A percentile compares a stretch with the other conserved stretches of the same genome.
Evolutionary conservation across 139 green algal species (phyloP).

Genomic region (Micractinium conductrix): DNA sequence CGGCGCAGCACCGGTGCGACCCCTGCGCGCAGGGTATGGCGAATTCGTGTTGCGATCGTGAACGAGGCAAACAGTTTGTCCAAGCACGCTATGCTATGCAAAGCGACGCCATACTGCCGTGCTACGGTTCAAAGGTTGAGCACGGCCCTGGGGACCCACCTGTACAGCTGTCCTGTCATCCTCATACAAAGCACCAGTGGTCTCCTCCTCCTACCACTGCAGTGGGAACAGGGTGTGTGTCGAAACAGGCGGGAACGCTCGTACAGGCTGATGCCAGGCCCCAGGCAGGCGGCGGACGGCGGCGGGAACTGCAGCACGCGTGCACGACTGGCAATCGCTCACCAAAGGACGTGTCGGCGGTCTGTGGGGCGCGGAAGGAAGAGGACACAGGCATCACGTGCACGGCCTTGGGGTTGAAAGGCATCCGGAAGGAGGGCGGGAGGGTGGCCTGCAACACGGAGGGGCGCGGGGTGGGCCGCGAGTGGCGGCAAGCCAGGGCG

Average conservation of each 20-base stretch:
- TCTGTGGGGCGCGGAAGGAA: neutral
- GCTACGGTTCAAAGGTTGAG: too few relatives aligned
- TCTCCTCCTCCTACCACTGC: slow-evolving; percentile 24
- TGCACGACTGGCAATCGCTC: neutral
- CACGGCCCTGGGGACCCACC: too few relatives aligned
- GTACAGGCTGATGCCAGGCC: neutral
- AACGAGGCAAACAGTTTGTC: too few relatives aligned
- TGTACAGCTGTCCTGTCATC: neutral
- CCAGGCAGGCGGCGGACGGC: neutral
- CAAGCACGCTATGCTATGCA: too few relatives aligned
- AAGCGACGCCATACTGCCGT: too few relatives aligned
- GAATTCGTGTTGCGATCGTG: too few relatives aligned
- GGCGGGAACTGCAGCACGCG: neutral
- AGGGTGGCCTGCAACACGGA: too few relatives aligned
- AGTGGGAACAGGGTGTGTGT: neutral
- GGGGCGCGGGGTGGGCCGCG: too few relatives aligned
- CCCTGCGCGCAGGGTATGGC: too few relatives aligned
- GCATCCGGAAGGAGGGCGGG: too few relatives aligned
- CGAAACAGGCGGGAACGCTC: neutral
- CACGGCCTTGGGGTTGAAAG: slow-evolving; percentile 17
- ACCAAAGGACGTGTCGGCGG: neutral
- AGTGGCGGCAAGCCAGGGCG: too few relatives aligned
- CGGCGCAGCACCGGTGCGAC: slow-evolving; percentile 58
- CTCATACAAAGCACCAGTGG: neutral
- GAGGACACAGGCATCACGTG: slow-evolving; percentile 23